Evolutionary conservation across 2,329 filamentous ascomycete genomes (phyloP), one percentile per base, ranked within the genome.

Genomic region (Leptographium flavum): DNA sequence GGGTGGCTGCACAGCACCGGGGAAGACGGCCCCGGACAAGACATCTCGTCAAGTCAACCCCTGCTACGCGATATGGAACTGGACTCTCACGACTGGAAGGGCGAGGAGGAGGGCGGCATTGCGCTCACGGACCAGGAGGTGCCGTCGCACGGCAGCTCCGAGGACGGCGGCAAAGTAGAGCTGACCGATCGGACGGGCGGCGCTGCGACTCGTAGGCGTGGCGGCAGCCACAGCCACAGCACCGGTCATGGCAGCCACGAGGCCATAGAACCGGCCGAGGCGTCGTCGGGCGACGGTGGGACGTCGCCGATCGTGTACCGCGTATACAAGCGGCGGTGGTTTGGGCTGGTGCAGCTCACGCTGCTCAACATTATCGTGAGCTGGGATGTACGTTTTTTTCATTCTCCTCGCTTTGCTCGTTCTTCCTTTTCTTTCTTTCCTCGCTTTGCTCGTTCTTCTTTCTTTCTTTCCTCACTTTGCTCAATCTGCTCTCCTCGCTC

Each of bases 341-440:
- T 94, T 60, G 92, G 92, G 1, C 68, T 98, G 43, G 65, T 75
- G 21, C 85, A 94, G 62, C 65, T 96, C 57, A 82, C 87, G 7
- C 63, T 96, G 56, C 69, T 96, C 63, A 98, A 96, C 60, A 81
- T 95, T 46, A 77, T 96, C 49, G 82, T 94, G 36, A 93, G 85
- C 57, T 96, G 90, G 90, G 87, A 93, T 74, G 86, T 92, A 73
- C 71, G 86, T 79, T 17, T 25, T 28, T 28, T 10, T 25, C 7
- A 15, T 21, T 21, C 13, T 17, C 25, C 11, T 30, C 3, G 7
- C n/a, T 1, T 21, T 35, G 25, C 25, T 35, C 9, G 27, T 28
- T 28, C 14, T 11, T 33, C 15, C 3, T 19, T 28, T 15, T 17
- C 21, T 38, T 14, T 31, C 30, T 11, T 15, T 4, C 15, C 10